Base-by-base conservation (phyloP, 2,329 filamentous ascomycete genomes). In the Colletotrichum sojae region DNA sequence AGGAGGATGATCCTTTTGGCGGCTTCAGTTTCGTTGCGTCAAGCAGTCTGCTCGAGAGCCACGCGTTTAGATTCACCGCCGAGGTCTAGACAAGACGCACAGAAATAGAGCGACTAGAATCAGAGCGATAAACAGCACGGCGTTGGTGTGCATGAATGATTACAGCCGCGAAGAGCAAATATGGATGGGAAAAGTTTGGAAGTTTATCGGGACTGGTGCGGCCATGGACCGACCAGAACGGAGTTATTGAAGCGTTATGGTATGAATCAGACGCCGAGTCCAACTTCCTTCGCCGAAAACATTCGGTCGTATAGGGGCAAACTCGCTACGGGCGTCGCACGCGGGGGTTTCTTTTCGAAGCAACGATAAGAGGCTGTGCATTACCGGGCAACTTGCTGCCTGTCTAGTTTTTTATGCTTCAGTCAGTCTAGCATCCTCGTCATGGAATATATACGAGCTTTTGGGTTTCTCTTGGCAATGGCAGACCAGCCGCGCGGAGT, bases 11-110 rank as follows among this genome's bases (percentile, higher is more conserved):
- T 63, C 83, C 84, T 6, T 91, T 91, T 78, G 87, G 89, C 27
- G 89, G 89, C 12, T 91, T 91, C 78, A 90, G 88, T 76, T 91
- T 88, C 74, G 88, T 89, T 64, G 88, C 88, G 12, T 86, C 87
- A 52, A 86, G 82, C 73, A 90, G 88, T 75, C 75, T 90, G 70
- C 77, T 89, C 45, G 87, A 89, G 75, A 82, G 81, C 71, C 78
- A 82, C 51, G 82, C 80, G 15, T 86, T 86, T 72, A 70, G 73
- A 66, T 73, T 73, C 63, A 71, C 71, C 9, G 72, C 70, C 4
- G 65, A 72, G 22, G 59, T 59, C 40, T 67, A 58, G 51, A 63
- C 13, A 54, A 18, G 16, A 62, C 3, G 48, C 5, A 53, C 20
- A 43, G 18, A 25, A 22, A 40, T 36, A 36, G 20, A 40, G 51